These are phyloP conservation scores for Paecilomyces variotii DNA, from an alignment of 2,329 filamentous ascomycete genomes.

Conservation along the genomic window DNA sequence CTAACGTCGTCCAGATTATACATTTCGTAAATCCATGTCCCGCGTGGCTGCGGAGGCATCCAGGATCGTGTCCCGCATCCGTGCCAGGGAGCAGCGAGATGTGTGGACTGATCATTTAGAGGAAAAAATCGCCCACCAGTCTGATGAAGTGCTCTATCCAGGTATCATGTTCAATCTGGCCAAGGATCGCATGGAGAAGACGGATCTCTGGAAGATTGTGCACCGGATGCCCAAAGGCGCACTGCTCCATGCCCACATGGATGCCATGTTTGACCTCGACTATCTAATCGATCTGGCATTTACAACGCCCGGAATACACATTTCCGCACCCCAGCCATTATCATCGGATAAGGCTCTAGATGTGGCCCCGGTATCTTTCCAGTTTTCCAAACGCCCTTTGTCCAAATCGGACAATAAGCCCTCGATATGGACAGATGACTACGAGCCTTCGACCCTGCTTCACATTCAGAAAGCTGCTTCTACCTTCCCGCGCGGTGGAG, in stretches of 20 bases:
- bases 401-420: conserved; percentile 35
- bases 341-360: conserved; percentile 46
- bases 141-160: conserved; percentile 61
- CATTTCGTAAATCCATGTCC: conserved; percentile 50
- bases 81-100: conserved; percentile 64
- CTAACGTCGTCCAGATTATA: conserved; percentile 14
- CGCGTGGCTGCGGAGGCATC: conserved; percentile 71
- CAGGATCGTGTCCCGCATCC: conserved; percentile 70
- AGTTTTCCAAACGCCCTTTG: conserved; percentile 44
- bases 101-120: conserved; percentile 71
- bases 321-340: conserved; percentile 54
- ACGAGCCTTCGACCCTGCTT: conserved; percentile 52
- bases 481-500: conserved; percentile 65
- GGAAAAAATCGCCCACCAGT: conserved; percentile 56
- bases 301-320: conserved; percentile 62
- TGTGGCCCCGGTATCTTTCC: conserved; percentile 53
- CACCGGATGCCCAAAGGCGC: conserved; percentile 78
- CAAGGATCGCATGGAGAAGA: conserved; percentile 77
- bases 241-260: conserved; percentile 67
- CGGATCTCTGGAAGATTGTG: conserved; percentile 77
- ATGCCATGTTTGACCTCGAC: conserved; percentile 84
- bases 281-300: conserved; percentile 69
- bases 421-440: conserved; percentile 60
- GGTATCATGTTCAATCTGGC: conserved; percentile 92
- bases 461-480: conserved; percentile 57